Evolutionary conservation across 108 stramenopile species (phyloP), one percentile per base, ranked within the genome.

Genomic region (Conticribra guillardii): DNA sequence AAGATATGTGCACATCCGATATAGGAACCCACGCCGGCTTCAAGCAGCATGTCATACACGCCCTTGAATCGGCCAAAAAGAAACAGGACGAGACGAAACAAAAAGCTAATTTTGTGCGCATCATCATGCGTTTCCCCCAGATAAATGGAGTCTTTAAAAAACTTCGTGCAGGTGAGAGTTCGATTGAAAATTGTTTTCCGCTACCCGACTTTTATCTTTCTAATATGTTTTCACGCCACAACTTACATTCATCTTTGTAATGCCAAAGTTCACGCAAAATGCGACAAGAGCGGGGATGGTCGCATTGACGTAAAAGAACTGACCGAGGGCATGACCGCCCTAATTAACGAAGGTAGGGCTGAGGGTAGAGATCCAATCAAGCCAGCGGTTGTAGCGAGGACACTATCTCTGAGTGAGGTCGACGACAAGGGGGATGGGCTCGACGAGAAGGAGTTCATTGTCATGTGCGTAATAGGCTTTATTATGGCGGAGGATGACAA

Each of bases 61-160:
- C 71, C 26, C 79, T 80, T 41, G 28, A 72, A 51, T 28, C 72
- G n/a, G 79, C 71, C 52, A 67, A 67, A 53, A 67, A 60, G 17
- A 47, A 68, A 21, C 71, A 72, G 16, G 79, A 67, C 33, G 60
- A 54, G 34, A 67, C 67, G n/a, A 44, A 72, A 21, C 47, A 69
- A 44, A 79, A 79, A 29, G 79, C 79, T 50, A 80, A 80, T 59
- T 80, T 80, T 51, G 61, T 80, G 24, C 71, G 79, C 29, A 80
- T 80, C 59, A 72, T 80, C 9, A 80, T 80, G 79, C 79, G 79
- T 27, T 80, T 80, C 37, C 79, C 79, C 60, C 65, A 72, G 67
- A 80, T 80, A 22, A 61, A 58, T 32, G 52, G 71, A 0, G 79
- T 72, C 18, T 80, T 80, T 41, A 71, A 72, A 30, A 54, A 70